phyloP scores from a whole-genome alignment of 1,139 yeast species.

The Pichia terricola region DNA sequence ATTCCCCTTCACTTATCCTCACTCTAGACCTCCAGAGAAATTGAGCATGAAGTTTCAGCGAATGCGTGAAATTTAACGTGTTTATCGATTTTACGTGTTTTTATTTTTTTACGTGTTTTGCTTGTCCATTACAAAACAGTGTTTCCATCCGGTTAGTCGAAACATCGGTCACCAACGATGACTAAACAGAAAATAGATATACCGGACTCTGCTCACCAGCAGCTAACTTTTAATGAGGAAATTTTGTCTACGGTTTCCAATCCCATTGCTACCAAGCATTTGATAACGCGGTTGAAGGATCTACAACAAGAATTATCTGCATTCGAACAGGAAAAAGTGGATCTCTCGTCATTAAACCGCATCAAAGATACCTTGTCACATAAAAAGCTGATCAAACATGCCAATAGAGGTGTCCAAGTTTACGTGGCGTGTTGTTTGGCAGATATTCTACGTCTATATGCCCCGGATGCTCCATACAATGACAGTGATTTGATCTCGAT shows the following conservation, averaged over 20 bases:
- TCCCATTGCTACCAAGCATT: conserved; percentile 51
- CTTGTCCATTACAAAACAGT: too few species aligned
- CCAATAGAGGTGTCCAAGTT: conserved; percentile 64
- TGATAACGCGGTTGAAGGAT: conserved; percentile 32
- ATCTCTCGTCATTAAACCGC: conserved; percentile 33
- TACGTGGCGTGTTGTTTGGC: conserved; percentile 66
- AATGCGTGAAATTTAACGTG: too few species aligned
- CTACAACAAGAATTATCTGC: conserved; percentile 53
- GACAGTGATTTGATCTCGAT: conserved; percentile 50
- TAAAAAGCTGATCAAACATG: conserved; percentile 48
- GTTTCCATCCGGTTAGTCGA: too few species aligned
- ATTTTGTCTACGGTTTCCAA: conserved; percentile 44
- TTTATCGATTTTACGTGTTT: too few species aligned
- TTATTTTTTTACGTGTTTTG: too few species aligned
- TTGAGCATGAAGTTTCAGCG: too few species aligned
- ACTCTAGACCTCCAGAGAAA: too few species aligned
- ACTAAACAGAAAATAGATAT: too few species aligned
- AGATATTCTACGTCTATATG: conserved; percentile 67
- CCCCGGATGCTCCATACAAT: conserved; percentile 88
- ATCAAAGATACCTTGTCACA: conserved; percentile 47
- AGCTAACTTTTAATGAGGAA: too few species aligned
- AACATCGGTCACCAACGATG: too few species aligned
- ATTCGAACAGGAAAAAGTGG: conserved; percentile 43
- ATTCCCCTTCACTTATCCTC: too few species aligned
- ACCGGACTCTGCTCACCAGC: too few species aligned